Base-by-base conservation (phyloP, 176 grass and related monocot genomes). In the Eleusine indica region DNA sequence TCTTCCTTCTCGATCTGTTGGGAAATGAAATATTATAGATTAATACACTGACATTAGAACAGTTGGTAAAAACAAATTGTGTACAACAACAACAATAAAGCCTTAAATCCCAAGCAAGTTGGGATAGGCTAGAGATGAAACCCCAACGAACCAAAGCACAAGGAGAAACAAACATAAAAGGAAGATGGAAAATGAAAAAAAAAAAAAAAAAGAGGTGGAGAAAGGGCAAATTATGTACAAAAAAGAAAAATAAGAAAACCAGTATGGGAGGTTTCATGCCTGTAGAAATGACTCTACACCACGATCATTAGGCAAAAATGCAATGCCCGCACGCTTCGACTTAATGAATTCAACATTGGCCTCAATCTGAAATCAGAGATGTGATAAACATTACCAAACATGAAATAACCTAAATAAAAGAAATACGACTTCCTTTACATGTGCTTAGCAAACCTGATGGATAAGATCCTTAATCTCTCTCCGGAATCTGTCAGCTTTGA, bases 381-480 rank as follows among this genome's bases (percentile, higher is more conserved):
- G 63, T 69, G 73, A 37, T 53, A 79, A 42, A 79, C 25, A 30
- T 77, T 58, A 93, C 47, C 46, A 78, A 58, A 19, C 73, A 46
- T 18, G 54, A 22, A 62, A 14, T 81, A 21, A 3, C 71, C 39
- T 35, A 70, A 69, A 62, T 53, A 86, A 19, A 49, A 84, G 17
- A 79, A n/a, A 78, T 43, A 68, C 30, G 3, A 71, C 19, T 65
- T 71, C 28, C 56, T 32, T 30, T 21, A 32, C 60, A 82, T 9
- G 61, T 82, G 80, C 61, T 83, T 71, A 43, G 43, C 74, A 70
- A 78, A 98, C 96, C 96, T 98, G 91, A 85, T 66, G 83, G 84
- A 95, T 87, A 60, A 98, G 96, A 86, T 95, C 88, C 84, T 91
- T 98, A 52, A 95, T 91, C 80, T 98, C 96, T 77, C 75, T 93